These are phyloP conservation scores for Lycium barbarum DNA, from an alignment of 257 asterid genomes.

Conservation along the genomic window DNA sequence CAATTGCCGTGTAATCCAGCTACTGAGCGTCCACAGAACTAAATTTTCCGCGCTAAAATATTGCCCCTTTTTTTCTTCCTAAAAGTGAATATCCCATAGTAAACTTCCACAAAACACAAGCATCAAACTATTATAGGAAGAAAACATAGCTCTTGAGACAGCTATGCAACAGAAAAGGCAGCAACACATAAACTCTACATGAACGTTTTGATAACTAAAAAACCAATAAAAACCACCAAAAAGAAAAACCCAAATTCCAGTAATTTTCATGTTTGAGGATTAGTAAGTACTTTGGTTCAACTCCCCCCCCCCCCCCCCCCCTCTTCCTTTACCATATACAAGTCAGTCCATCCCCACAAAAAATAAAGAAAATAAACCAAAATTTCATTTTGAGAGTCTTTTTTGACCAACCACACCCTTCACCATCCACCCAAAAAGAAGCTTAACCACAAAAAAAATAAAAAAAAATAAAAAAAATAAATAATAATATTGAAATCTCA, in stretches of 20 bases:
- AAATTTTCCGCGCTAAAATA: background rate
- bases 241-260: background rate
- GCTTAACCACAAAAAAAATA: background rate
- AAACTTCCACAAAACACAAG: slow-evolving; percentile 6
- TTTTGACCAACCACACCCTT: background rate
- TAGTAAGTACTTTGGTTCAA: background rate
- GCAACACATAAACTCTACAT: background rate
- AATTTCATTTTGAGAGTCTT: background rate
- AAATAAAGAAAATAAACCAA: background rate
- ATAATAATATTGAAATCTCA: background rate
- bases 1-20: background rate
- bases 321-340: background rate
- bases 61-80: background rate
- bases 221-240: background rate
- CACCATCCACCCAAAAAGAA: background rate
- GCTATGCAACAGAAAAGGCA: background rate
- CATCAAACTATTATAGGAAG: background rate
- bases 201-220: background rate
- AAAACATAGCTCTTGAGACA: slow-evolving; percentile 4
- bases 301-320: background rate
- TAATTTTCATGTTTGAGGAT: background rate
- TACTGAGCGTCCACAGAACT: background rate
- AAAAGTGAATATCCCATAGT: background rate
- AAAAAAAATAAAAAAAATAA: no score
- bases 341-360: background rate